Percentiles rank a stretch among this genome's conserved stretches.
Evolutionary conservation across 768 basidiomycete genomes (phyloP).

Genomic region (Leccinum incarnatum): DNA sequence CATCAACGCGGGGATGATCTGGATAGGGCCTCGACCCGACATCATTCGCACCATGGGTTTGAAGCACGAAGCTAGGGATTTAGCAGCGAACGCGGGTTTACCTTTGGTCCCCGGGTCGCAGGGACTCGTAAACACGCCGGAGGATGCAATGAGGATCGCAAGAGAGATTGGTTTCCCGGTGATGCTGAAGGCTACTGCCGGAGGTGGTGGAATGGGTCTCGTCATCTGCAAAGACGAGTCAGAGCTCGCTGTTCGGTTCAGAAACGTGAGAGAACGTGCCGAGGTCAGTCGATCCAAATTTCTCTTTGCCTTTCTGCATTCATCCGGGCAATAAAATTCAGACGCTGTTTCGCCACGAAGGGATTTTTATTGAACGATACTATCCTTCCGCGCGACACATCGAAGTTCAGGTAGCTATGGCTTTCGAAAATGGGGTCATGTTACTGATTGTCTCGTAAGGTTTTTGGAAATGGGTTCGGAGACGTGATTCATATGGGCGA

Average conservation of each 20-base stretch:
- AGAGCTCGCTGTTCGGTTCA: conserved; percentile 39
- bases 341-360: conserved; percentile 48
- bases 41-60: conserved; percentile 55
- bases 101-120: conserved; percentile 57
- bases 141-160: conserved; percentile 43
- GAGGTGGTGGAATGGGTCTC: conserved; percentile 70
- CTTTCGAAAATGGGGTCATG: not conserved
- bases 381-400: conserved; percentile 56
- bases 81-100: conserved; percentile 48
- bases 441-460: conserved; percentile 33
- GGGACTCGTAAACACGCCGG: conserved; percentile 40
- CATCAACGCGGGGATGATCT: conserved; percentile 47
- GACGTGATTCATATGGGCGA: conserved; percentile 64
- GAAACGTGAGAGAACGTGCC: conserved; percentile 39
- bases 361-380: conserved; percentile 61
- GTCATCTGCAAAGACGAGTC: conserved; percentile 46
- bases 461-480: conserved; percentile 64
- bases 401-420: conserved; percentile 51
- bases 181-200: conserved; percentile 65
- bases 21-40: conserved; percentile 54
- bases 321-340: conserved; percentile 15
- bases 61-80: conserved; percentile 55
- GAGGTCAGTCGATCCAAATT: conserved; percentile 37
- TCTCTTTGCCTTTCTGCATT: not conserved
- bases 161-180: conserved; percentile 53